Percentiles rank a stretch among this genome's conserved stretches.
Conservation (phyloP, 2,329 filamentous ascomycete species). For the Ceratocystis cacaofunesta region DNA sequence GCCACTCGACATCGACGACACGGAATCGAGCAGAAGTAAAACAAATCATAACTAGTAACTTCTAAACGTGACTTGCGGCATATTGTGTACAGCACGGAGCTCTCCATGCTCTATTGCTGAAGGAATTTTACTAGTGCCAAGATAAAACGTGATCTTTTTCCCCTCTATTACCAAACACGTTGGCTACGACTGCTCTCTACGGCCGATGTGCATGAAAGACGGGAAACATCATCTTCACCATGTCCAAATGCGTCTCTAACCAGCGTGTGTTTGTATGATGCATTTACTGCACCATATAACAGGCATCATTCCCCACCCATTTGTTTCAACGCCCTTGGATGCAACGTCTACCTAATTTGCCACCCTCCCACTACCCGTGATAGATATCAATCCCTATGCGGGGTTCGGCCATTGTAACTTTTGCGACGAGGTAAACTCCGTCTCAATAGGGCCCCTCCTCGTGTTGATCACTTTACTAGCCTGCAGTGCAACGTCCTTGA, state of each 20-base stretch:
- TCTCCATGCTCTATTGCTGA: constrained; percentile 39
- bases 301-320: too few species aligned
- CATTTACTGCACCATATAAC: too few species aligned
- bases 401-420: not conserved
- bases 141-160: constrained; percentile 27
- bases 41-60: not conserved
- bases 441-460: not conserved
- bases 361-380: not conserved
- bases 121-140: constrained; percentile 43
- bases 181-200: constrained; percentile 25
- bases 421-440: not conserved
- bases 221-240: constrained; percentile 28
- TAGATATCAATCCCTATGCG: not conserved
- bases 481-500: not conserved
- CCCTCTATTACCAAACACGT: constrained; percentile 46
- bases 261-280: not conserved
- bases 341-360: not conserved
- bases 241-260: not conserved
- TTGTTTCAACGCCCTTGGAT: too few species aligned
- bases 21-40: not conserved
- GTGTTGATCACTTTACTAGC: not conserved
- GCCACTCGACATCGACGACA: not conserved
- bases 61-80: constrained; percentile 27
- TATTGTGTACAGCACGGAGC: constrained; percentile 46
- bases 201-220: constrained; percentile 40